A percentile compares a stretch with the other conserved stretches of the same genome.
These are phyloP conservation scores for Pulveroboletus frians DNA, from an alignment of 768 basidiomycete species.

Conservation along the genomic window DNA sequence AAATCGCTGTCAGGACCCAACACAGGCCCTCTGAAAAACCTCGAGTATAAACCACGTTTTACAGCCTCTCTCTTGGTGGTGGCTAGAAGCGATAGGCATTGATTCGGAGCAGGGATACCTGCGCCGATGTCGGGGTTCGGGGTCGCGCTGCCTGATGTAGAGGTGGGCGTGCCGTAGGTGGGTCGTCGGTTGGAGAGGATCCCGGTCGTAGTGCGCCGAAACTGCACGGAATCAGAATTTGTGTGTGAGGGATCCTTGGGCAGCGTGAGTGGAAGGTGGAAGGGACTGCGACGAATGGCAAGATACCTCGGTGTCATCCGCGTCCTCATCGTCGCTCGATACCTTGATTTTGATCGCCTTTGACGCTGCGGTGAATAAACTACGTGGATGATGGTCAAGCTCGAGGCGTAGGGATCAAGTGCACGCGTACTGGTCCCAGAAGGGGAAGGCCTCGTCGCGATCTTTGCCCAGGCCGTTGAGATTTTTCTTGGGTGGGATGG, in stretches of 20 bases:
- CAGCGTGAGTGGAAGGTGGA: background rate
- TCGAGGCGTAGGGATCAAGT: background rate
- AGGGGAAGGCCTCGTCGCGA: slow-evolving; percentile 91
- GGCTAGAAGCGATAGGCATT: slow-evolving; percentile 47
- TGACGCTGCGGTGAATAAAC: slow-evolving; percentile 74
- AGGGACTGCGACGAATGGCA: background rate
- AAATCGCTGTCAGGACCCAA: slow-evolving; percentile 42
- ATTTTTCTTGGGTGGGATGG: slow-evolving; percentile 78
- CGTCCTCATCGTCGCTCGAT: slow-evolving; percentile 47
- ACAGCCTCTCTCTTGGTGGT: slow-evolving; percentile 77
- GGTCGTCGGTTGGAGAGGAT: slow-evolving; percentile 72
- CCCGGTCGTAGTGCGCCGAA: slow-evolving; percentile 66
- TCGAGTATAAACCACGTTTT: slow-evolving; percentile 65
- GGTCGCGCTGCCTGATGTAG: slow-evolving; percentile 41
- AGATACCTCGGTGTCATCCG: slow-evolving; percentile 20
- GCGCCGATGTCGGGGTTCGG: slow-evolving; percentile 25
- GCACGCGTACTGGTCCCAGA: slow-evolving; percentile 94
- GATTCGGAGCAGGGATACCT: slow-evolving; percentile 4
- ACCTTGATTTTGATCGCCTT: slow-evolving; percentile 75
- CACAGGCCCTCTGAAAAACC: slow-evolving; percentile 75
- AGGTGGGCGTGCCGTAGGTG: slow-evolving; percentile 41
- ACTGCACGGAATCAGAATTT: slow-evolving; percentile 13
- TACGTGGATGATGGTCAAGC: slow-evolving; percentile 6
- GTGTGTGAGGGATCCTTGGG: slow-evolving; percentile 16
- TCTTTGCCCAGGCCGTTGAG: slow-evolving; percentile 88